Conservation (phyloP, 2,329 filamentous ascomycete genomes). For the Ophiostoma ips region DNA sequence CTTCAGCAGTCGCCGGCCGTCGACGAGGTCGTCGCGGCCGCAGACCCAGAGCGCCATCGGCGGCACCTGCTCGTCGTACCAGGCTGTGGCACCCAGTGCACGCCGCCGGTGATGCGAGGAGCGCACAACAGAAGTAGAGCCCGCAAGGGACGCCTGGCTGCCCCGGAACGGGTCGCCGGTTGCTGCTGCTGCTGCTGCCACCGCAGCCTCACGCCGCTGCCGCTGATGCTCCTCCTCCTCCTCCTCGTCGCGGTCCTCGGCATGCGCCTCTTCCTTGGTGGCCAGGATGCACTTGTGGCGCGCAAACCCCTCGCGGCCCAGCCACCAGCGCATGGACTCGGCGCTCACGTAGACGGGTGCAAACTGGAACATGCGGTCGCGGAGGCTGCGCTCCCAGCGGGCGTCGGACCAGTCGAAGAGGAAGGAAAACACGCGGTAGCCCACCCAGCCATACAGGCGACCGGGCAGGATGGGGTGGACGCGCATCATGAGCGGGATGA, state of each 20-base stretch:
- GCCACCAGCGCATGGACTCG: conserved; percentile 92
- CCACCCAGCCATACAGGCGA: conserved; percentile 61
- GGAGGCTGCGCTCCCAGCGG: conserved; percentile 69
- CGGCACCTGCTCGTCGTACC: conserved; percentile 69
- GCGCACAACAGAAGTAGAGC: no score
- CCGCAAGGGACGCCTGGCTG: not conserved
- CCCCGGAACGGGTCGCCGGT: not conserved
- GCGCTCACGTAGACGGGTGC: conserved; percentile 80
- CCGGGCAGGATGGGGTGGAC: conserved; percentile 58
- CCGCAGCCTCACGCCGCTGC: not conserved
- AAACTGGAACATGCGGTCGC: conserved; percentile 80
- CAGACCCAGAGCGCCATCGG: conserved; percentile 83
- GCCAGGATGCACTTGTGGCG: conserved; percentile 73
- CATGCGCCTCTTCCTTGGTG: conserved; percentile 53
- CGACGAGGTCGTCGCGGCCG: conserved; percentile 71
- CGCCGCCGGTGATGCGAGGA: conserved; percentile 17
- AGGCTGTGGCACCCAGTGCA: conserved; percentile 45
- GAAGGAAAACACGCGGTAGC: conserved; percentile 80
- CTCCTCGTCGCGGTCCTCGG: conserved; percentile 34
- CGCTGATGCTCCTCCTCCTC: no score
- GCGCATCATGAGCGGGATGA: conserved; percentile 86
- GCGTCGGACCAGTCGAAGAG: conserved; percentile 78
- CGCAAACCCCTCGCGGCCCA: conserved; percentile 70
- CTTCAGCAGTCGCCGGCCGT: conserved; percentile 59
- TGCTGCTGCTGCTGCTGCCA: not conserved